Evolutionary conservation across 345 rosid species (phyloP), one percentile per base, ranked within the genome.

Genomic region (Populus euphratica): DNA sequence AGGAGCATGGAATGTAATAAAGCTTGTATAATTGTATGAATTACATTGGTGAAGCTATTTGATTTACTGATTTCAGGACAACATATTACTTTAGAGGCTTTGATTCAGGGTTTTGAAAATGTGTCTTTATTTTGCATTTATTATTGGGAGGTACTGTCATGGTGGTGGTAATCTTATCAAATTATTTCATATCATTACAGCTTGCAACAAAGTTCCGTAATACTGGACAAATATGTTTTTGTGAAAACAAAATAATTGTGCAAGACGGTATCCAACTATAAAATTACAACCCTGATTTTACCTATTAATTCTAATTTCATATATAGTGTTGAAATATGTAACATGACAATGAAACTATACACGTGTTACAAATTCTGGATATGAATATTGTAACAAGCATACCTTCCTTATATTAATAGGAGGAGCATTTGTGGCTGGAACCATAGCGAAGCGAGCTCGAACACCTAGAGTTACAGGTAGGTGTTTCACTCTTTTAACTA

Each of bases 191-290:
- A 50, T 78, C 56, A 29, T 85, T 86, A 81, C 92, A 96, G 99
- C 90, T 96, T 87, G 98, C 91, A 31, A 93, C 99, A 0, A 96
- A 96, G 86, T 96, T 96, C 73, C 93, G 98, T 73, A 96, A 96
- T 70, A 91, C 90, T 86, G 98, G 99, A 76, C 99, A 96, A 86
- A 96, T 98, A 50, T 96, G 98, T 85, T 98, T 96, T 77, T 93
- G 98, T 80, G 94, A 95, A 20, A 96, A 96, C 74, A 89, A 97
- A 89, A 77, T 96, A 66, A 77, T 93, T 77, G 99, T 96, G 79
- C 98, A 96, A 89, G 98, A 96, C 85, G 99, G 99, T 96, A 89
- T 66, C 73, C 17, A 73, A 33, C 36, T n/a, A 56, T 52, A 36
- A 39, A 62, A 38, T 43, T 59, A 23, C 6, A 59, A 14, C 23